These are phyloP conservation scores for Cordyceps cicadae DNA, from an alignment of 2,329 filamentous ascomycete genomes.

Conservation along the genomic window DNA sequence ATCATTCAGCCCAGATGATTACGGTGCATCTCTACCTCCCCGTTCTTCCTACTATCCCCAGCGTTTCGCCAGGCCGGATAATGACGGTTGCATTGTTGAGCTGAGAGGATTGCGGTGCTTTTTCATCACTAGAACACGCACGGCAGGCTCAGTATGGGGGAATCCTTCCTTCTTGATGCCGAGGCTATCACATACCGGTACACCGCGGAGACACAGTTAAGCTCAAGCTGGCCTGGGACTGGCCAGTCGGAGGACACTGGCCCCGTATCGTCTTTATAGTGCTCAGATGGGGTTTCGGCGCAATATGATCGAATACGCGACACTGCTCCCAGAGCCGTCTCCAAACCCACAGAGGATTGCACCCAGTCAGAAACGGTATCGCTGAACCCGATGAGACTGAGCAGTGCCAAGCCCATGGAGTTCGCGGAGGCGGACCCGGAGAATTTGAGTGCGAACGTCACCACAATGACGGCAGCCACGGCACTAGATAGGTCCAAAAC, in stretches of 20 bases:
- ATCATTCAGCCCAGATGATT: neutral
- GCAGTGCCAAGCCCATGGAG: neutral
- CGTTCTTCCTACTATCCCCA: neutral
- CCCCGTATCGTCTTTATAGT: neutral
- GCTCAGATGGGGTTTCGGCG: neutral
- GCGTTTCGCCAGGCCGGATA: neutral
- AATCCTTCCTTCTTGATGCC: neutral
- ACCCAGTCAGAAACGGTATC: neutral
- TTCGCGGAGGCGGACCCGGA: neutral
- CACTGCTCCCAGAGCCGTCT: neutral
- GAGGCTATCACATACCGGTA: neutral
- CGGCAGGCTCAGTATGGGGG: neutral
- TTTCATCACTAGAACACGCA: neutral
- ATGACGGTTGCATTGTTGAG: neutral
- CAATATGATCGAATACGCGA: neutral
- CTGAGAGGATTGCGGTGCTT: neutral
- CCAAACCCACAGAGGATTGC: neutral
- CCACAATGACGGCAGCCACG: neutral
- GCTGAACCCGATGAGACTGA: neutral
- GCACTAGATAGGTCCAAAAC: constrained; percentile 32
- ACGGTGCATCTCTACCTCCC: neutral
- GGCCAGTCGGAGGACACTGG: neutral
- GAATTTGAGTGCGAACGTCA: neutral
- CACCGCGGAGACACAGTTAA: neutral
- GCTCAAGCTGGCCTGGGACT: neutral